Evolutionary conservation across 1,284 basidiomycete species (phyloP), one percentile per base, ranked within the genome.

Genomic region (Trichosporon sp.): DNA sequence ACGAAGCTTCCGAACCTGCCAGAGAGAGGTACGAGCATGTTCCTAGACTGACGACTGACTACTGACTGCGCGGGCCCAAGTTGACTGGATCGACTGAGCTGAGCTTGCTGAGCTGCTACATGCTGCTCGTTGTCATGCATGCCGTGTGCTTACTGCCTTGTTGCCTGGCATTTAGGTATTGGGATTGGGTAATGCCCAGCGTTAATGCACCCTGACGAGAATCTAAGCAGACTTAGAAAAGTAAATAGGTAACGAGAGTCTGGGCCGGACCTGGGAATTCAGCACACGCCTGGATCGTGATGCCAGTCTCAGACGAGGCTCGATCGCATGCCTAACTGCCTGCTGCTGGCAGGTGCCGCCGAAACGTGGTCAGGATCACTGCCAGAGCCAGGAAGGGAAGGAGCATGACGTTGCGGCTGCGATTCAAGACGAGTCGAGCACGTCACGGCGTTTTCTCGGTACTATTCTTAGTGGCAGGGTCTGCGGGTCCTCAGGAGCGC

Each of bases 381-480:
- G 21, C 44, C 44, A 49, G 25, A 49, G 23, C 8, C 44, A 10
- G 44, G 16, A n/a, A 14, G 8, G 40, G 40, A 16, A 44, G 40
- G 44, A 37, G 46, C 46, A 52, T 52, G 46, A 52, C 46, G 46
- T 52, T 25, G 23, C 46, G 46, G 11, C 2, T 34, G 7, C 33
- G 33, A 34, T 34, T 34, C 33, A 34, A 34, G 8, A 13, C 16
- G 25, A 52, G 40, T 23, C 40, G 29, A 52, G 46, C 46, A 52
- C 27, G 46, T 52, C 46, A 52, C 46, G 46, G 46, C 46, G 46
- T 52, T 52, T 52, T 25, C 46, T 52, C 46, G 46, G 46, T 52
- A 52, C 46, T 52, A 52, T 52, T 52, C 46, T 52, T 52, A 52
- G 46, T 52, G 46, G 46, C 46, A 52, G 46, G 46, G 46, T 29